Conservation (phyloP, 202 grass and related monocot genomes). For the Zizania palustris region DNA sequence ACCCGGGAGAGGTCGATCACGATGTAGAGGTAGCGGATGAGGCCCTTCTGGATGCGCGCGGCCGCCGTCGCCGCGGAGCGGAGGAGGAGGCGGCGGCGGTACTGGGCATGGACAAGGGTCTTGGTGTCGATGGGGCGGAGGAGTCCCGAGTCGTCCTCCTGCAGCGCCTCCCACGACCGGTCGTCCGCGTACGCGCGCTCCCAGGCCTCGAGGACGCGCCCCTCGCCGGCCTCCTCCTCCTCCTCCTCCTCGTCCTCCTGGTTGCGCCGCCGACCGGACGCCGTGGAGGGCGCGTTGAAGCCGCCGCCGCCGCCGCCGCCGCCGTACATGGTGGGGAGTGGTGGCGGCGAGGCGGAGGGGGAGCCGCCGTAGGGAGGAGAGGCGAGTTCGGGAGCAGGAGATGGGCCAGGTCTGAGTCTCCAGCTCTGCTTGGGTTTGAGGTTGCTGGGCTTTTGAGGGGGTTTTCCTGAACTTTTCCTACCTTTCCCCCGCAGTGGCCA, state of each 20-base stretch:
- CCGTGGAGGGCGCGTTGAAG: slow-evolving; percentile 47
- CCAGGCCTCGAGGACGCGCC: slow-evolving; percentile 73
- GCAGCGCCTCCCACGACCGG: slow-evolving; percentile 93
- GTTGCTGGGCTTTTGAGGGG: slow-evolving; percentile 26
- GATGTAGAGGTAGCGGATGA: slow-evolving; percentile 93
- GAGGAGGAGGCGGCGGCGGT: slow-evolving; percentile 81
- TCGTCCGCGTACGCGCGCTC: slow-evolving; percentile 98
- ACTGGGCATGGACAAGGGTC: slow-evolving; percentile 82
- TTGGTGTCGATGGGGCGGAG: slow-evolving; percentile 87
- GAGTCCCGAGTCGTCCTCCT: slow-evolving; percentile 95
- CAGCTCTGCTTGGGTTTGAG: background rate
- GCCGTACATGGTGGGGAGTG: slow-evolving; percentile 54
- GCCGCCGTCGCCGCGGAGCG: slow-evolving; percentile 50
- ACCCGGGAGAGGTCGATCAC: slow-evolving; percentile 94
- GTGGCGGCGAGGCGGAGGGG: slow-evolving; percentile 7
- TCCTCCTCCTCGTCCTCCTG: slow-evolving; percentile 57
- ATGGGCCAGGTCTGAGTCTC: slow-evolving; percentile 32
- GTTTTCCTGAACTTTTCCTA: background rate
- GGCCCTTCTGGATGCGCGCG: slow-evolving; percentile 87
- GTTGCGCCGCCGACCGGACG: slow-evolving; percentile 33
- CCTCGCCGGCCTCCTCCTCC: slow-evolving; percentile 63
- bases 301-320: slow-evolving; percentile 50
- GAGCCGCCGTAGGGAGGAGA: slow-evolving; percentile 1
- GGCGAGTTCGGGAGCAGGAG: slow-evolving; percentile 36
- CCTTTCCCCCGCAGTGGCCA: no score